Evolutionary conservation across 2,329 filamentous ascomycete species (phyloP).

Genomic region (Furcasterigmium sp.): DNA sequence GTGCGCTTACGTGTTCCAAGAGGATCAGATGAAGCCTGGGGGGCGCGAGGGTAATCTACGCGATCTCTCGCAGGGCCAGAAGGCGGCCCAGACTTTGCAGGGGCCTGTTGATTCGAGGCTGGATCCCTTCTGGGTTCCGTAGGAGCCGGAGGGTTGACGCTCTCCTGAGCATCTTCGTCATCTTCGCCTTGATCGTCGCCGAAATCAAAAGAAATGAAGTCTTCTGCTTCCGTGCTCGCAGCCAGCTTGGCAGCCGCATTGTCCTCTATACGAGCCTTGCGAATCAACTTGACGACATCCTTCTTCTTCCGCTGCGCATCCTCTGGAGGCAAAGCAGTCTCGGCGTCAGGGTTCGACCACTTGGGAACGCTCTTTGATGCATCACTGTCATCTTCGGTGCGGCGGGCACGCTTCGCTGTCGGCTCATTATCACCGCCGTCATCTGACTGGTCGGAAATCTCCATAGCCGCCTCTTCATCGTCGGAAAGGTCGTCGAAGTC

Average conservation of each 20-base stretch:
- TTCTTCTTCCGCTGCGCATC: conserved; percentile 69
- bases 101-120: too few relatives aligned
- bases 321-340: conserved; percentile 77
- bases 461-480: conserved; percentile 60
- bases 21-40: conserved; percentile 25
- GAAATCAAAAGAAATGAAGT: conserved; percentile 86
- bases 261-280: conserved; percentile 72
- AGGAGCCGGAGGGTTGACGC: conserved; percentile 1
- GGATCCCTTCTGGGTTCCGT: background rate
- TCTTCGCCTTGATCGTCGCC: conserved; percentile 48
- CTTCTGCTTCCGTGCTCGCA: conserved; percentile 57
- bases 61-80: background rate
- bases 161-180: conserved; percentile 11
- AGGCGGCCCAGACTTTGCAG: background rate
- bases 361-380: conserved; percentile 53
- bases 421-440: conserved; percentile 33
- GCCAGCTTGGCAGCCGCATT: conserved; percentile 36
- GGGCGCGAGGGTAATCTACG: conserved; percentile 11
- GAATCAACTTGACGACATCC: conserved; percentile 86
- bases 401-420: conserved; percentile 36
- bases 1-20: conserved; percentile 71
- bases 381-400: conserved; percentile 21
- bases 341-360: conserved; percentile 96
- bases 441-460: conserved; percentile 48
- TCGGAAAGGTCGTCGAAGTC: conserved; percentile 55